Evolutionary conservation across 1,139 yeast genomes (phyloP).

Genomic region (Geotrichum reessii): DNA sequence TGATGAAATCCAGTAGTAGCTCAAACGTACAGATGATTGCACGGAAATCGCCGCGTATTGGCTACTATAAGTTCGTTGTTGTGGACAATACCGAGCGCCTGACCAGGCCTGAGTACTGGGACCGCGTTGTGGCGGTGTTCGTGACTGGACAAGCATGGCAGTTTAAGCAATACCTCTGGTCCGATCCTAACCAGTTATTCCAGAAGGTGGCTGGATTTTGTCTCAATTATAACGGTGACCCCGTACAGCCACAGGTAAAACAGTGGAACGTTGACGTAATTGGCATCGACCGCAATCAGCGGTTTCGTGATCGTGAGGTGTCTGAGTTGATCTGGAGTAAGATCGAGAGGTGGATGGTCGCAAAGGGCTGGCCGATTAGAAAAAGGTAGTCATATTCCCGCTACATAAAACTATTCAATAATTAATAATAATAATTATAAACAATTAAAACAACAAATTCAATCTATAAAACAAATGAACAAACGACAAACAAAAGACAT

Average conservation of each 20-base stretch:
- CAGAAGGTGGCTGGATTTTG: slow-evolving; percentile 81
- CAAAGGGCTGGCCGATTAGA: slow-evolving; percentile 33
- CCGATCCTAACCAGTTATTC: slow-evolving; percentile 72
- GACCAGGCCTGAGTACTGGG: slow-evolving; percentile 94
- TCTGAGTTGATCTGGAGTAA: slow-evolving; percentile 76
- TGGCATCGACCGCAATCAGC: slow-evolving; percentile 69
- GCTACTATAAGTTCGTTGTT: slow-evolving; percentile 58
- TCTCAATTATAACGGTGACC: slow-evolving; percentile 71
- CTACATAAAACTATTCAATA: not conserved
- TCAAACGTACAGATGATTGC: slow-evolving; percentile 48
- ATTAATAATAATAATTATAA: not conserved
- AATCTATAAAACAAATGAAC: slow-evolving; percentile 3
- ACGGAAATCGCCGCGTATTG: slow-evolving; percentile 53
- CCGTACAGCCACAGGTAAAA: slow-evolving; percentile 64
- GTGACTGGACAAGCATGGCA: slow-evolving; percentile 99
- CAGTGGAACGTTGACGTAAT: slow-evolving; percentile 87
- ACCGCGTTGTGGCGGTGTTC: slow-evolving; percentile 85
- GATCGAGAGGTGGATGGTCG: slow-evolving; percentile 37
- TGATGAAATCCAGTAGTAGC: slow-evolving; percentile 39
- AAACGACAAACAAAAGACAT: slow-evolving; percentile 1
- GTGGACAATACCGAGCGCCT: slow-evolving; percentile 86
- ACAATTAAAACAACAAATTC: not conserved
- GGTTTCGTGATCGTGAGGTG: slow-evolving; percentile 86
- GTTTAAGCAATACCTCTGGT: slow-evolving; percentile 78
- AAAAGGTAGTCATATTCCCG: not conserved